Evolutionary conservation across 1,284 basidiomycete genomes (phyloP).

Genomic region (Chondrostereum purpureum): DNA sequence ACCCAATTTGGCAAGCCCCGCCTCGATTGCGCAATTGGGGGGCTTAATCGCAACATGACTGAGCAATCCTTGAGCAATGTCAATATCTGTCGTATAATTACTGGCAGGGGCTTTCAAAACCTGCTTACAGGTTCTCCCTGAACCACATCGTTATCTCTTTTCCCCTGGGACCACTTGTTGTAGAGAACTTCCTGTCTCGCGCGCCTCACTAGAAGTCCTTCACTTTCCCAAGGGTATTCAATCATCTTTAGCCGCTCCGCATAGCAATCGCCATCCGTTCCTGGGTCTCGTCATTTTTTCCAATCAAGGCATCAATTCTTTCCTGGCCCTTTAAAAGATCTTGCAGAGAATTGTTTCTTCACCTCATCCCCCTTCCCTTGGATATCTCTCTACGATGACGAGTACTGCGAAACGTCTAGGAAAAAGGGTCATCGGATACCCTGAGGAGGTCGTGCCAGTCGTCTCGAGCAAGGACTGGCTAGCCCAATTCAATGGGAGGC

Average conservation of each 20-base stretch:
- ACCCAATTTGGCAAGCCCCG: too few relatives aligned
- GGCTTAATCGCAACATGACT: constrained; percentile 30
- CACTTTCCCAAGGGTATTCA: background rate
- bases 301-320: background rate
- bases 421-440: constrained; percentile 55
- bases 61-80: too few relatives aligned
- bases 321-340: background rate
- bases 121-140: too few relatives aligned
- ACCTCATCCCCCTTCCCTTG: constrained; percentile 6
- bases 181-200: too few relatives aligned
- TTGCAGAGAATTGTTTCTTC: background rate
- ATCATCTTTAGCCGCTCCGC: background rate
- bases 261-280: background rate
- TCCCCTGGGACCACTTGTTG: too few relatives aligned
- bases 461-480: constrained; percentile 53
- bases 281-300: background rate
- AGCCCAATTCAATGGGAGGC: constrained; percentile 31
- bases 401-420: constrained; percentile 41
- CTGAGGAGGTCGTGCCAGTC: constrained; percentile 51
- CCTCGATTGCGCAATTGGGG: constrained; percentile 31
- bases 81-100: too few relatives aligned
- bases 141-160: too few relatives aligned
- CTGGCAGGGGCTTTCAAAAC: too few relatives aligned
- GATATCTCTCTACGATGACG: constrained; percentile 33
- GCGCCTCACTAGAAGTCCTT: too few relatives aligned